phyloP scores from a whole-genome alignment of 768 basidiomycete genomes.

The Hygrocybe punicea region DNA sequence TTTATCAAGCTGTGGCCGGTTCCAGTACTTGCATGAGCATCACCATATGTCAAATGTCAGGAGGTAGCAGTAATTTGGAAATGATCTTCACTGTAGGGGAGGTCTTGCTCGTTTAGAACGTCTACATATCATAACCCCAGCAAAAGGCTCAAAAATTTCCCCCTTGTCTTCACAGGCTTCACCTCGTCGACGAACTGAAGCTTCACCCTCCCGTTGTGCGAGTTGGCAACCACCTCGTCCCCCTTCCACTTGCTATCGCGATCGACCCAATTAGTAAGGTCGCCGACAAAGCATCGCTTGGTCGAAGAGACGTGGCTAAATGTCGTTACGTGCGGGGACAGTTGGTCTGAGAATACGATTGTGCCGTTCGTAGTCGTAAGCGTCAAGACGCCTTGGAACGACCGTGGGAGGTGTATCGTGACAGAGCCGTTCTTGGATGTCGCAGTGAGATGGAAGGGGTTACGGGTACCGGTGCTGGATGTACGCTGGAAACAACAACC shows the following conservation, averaged over 20 bases:
- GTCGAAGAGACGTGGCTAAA: slow-evolving; percentile 32
- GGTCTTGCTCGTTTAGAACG: too few relatives aligned
- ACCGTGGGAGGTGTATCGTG: slow-evolving; percentile 37
- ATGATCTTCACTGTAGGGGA: too few relatives aligned
- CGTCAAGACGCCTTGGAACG: slow-evolving; percentile 36
- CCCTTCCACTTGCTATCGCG: not conserved
- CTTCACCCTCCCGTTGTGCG: not conserved
- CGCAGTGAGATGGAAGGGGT: slow-evolving; percentile 22
- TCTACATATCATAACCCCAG: too few relatives aligned
- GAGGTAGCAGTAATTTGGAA: too few relatives aligned
- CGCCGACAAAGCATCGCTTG: slow-evolving; percentile 37
- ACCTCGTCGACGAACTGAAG: not conserved
- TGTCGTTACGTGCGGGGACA: slow-evolving; percentile 22
- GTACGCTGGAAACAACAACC: slow-evolving; percentile 6
- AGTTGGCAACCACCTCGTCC: not conserved
- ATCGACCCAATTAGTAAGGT: not conserved
- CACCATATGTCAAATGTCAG: too few relatives aligned
- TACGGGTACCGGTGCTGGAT: slow-evolving; percentile 16
- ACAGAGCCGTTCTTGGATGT: slow-evolving; percentile 32
- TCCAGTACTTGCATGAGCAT: too few relatives aligned
- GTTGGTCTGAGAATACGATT: slow-evolving; percentile 29
- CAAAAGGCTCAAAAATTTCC: too few relatives aligned
- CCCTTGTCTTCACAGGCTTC: not conserved
- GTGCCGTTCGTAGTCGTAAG: slow-evolving; percentile 30
- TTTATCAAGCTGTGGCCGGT: too few relatives aligned